Percentiles rank a stretch among this genome's conserved stretches.
Conservation (phyloP, 371 early-diverging fungal species). For the Mucor mucedo region DNA sequence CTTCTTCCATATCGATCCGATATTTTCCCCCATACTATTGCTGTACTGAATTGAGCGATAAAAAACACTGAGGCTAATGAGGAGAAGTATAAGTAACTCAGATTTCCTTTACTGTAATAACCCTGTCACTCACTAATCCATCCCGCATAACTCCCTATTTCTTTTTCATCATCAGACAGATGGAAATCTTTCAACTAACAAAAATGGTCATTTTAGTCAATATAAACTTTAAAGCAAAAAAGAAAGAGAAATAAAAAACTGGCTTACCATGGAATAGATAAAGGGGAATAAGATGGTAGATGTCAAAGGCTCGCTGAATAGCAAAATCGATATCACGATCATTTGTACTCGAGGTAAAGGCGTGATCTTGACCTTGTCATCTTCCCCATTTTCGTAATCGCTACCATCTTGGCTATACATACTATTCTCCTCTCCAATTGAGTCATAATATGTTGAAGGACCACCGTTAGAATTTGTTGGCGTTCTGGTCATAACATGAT, state of each 20-base stretch:
- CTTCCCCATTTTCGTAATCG: not conserved
- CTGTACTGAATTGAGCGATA: conserved; percentile 61
- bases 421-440: conserved; percentile 6
- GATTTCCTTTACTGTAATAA: not conserved
- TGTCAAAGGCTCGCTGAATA: conserved; percentile 70
- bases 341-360: conserved; percentile 42
- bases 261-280: conserved; percentile 64
- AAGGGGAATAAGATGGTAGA: conserved; percentile 72
- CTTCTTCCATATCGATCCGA: conserved; percentile 76
- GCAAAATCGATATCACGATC: conserved; percentile 61
- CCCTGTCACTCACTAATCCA: conserved; percentile 50
- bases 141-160: conserved; percentile 73
- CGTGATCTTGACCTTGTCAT: conserved; percentile 5
- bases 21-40: conserved; percentile 60
- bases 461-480: not conserved
- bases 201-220: not conserved
- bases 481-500: not conserved
- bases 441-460: conserved; percentile 5
- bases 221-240: conserved; percentile 2
- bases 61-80: conserved; percentile 55
- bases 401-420: not conserved
- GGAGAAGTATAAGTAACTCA: not conserved
- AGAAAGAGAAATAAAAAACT: not conserved
- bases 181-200: conserved; percentile 62
- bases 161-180: conserved; percentile 62